Evolutionary conservation across 495 filamentous ascomycete species (phyloP), one percentile per base, ranked within the genome.

Genomic region (Parathielavia hyrcaniae): DNA sequence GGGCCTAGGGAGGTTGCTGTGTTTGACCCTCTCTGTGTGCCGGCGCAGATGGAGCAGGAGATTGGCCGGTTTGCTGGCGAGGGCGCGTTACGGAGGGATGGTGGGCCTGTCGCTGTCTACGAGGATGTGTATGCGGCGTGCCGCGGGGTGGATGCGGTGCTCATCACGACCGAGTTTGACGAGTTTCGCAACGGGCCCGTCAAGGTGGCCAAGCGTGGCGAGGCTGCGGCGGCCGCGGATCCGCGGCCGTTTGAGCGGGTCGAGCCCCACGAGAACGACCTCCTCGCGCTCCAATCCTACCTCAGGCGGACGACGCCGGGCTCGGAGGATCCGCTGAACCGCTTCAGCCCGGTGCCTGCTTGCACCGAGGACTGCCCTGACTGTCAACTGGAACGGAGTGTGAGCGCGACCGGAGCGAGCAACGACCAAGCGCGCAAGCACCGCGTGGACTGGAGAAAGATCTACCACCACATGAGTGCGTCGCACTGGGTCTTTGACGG

Each of bases 131-230:
- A 51, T 40, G 35, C 49, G 19, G 49, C 49, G 0, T 51, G 49
- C 9, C 35, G 13, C 12, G 49, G 49, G 8, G 5, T 34, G 5
- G 19, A 51, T n/a, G 49, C 49, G 1, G 49, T 51, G 19, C 49
- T 51, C 19, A 51, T 51, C 49, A 51, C 49, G 12, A 51, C 49
- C 35, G 49, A 51, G 12, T 51, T 51, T 51, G 49, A 51, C 20
- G 49, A 51, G 17, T 51, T 51, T 11, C 22, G 16, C 4, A 51
- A 51, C 20, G n/a, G 2, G 19, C 49, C 49, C 1, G 19, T 39
- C 14, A 19, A 38, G 19, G 26, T 1, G 6, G 26, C 3, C 3
- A 30, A 30, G 46, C 13, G n/a, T 5, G 7, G 30, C 14, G 46
- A 1, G 1, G 22, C 14, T 34, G 46, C 17, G 11, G 1, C 12